Base-by-base conservation (phyloP, 192 early-diverging fungal species). In the Cetraspora pellucida region DNA sequence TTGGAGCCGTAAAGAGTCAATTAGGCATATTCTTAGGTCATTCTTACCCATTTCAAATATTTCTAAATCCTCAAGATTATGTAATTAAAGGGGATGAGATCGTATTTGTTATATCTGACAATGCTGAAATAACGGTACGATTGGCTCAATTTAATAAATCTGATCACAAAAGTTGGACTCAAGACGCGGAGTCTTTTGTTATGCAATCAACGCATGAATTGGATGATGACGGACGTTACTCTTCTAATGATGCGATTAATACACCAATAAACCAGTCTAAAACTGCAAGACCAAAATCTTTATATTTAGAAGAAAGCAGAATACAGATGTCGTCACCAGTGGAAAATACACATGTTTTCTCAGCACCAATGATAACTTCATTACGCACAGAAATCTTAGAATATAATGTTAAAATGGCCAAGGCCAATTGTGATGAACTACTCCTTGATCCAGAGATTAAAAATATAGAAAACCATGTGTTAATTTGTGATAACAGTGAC, bases 51-150 rank as follows among this genome's bases (percentile, higher is more conserved):
- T 46, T 54, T 59, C 58, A 45, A 58, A 78, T 72, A 27, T 74
- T 50, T 45, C 71, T 93, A 46, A 92, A 91, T 79, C 92, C 92
- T 0, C 69, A 77, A 10, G 78, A 84, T 65, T 86, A 91, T 70
- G 79, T 83, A 58, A 71, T 93, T 28, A 58, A 77, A 2, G 92
- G 89, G 46, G 85, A 87, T 31, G 92, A 93, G 78, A 80, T 82
- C 27, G 91, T 86, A 28, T 93, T 90, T 80, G 81, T 92, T 9
- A 84, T 90, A 25, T 76, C 70, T 11, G 70, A 65, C 30, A 58
- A 59, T 13, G 50, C 63, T 11, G 64, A 73, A 23, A 59, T 79
- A 21, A 54, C 59, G 1, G 65, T 47, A 23, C 16, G 37, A 30
- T 64, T 79, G 54, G 60, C 49, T 10, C 27, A 76, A 2, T 79